Evolutionary conservation across 805 yeast genomes (phyloP), one percentile per base, ranked within the genome.

Genomic region (Isabelozyma gotoi): DNA sequence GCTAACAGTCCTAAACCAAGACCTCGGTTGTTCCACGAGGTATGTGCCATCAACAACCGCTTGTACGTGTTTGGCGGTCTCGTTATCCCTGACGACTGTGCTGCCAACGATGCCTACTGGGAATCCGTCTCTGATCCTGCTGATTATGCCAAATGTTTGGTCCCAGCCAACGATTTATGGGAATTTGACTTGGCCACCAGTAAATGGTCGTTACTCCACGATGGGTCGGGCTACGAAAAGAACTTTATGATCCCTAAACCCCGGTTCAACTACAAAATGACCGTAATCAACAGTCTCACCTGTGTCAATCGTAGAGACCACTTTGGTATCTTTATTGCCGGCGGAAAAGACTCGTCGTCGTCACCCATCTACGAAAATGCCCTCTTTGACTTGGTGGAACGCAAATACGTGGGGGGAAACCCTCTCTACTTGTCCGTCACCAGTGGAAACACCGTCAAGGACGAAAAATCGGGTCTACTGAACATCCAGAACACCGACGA

Each of bases 11-110:
- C 34, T 5, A 51, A 58, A 66, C 83, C 63, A 7, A 39, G 20
- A 5, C 76, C 81, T 10, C 67, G 95, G 40, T 57, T 85, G 43
- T 82, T 71, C 55, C 91, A 84, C 51, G 75, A 87, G 3, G 61
- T 85, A 43, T 63, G 77, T 14, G 76, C 74, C 36, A 62, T 71
- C 42, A 76, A 74, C 29, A 73, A 78, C 37, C 69, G 74, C 36
- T 45, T 85, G 2, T 85, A 77, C 56, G 52, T 84, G 2, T 80
- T 76, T 55, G 94, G 95, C 20, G 95, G 95, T 0, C 57, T 86
- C 20, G 60, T 67, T 0, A 63, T 78, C 7, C 49, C 54, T 2
- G 60, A 55, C 3, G 50, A 42, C 12, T 32, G 29, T 6, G 32
- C 34, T 11, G 49, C 42, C 20, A 40, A 47, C 16, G 10, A 10